Base-by-base conservation (phyloP, 805 yeast species). In the Teunomyces cretensis region DNA sequence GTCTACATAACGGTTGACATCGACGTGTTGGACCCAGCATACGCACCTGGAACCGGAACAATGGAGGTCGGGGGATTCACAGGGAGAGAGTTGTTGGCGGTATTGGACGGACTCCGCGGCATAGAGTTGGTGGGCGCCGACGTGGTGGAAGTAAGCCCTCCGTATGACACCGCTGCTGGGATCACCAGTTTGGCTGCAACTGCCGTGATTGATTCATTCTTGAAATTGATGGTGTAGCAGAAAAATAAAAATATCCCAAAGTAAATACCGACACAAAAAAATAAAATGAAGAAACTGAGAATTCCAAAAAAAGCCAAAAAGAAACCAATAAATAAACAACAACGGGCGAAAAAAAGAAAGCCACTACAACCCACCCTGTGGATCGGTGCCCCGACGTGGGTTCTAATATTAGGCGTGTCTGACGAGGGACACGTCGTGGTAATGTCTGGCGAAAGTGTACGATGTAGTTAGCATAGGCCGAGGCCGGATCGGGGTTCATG, bases 41-140 rank as follows among this genome's bases (percentile, higher is more conserved):
- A 72, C 41, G 88, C 88, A 2, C 87, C 91, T 12, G 91, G 87
- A 1, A 85, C 92, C 0, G 94, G 94, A 8, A 86, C 94, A 3
- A 78, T 84, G 53, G 94, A 86, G 57, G 79, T 77, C 3, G 94
- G 90, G 12, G 94, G 94, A 2, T 78, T 84, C 72, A 74, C 81
- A 11, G 51, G 57, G 0, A 70, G 92, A 39, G 92, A 86, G 57
- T 65, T 85, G 30, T 73, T 83, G 48, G 66, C 74, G 6, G 62
- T 85, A 17, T 52, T 86, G 36, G 83, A 86, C 45, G 81, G 79
- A 1, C 63, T 86, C 13, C 81, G 79, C 38, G 81, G 80, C 1
- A 62, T 85, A 45, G 74, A 81, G 47, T 48, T 86, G 33, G 81
- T 86, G 3, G 92, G 92, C 16, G 88, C 85, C 11, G 94, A 86